Evolutionary conservation across 2,329 filamentous ascomycete species (phyloP).

Genomic region (Arthroderma uncinatum): DNA sequence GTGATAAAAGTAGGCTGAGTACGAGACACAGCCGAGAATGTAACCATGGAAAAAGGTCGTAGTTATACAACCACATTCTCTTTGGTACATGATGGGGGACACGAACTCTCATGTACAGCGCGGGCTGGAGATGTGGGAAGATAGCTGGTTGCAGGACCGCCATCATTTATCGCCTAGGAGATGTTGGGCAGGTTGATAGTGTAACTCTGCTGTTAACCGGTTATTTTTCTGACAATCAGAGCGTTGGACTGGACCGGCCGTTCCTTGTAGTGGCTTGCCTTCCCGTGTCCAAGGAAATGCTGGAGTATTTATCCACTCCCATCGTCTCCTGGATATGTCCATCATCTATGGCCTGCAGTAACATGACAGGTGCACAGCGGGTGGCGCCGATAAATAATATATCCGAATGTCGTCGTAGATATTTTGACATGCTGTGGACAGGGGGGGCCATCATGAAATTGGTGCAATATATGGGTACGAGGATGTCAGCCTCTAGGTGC

Average conservation of each 20-base stretch:
- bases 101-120: slow-evolving; percentile 2
- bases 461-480: not conserved
- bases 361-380: not conserved
- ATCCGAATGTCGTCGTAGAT: slow-evolving; percentile 1
- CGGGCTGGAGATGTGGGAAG: slow-evolving; percentile 4
- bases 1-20: not conserved
- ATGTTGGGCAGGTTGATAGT: too few species aligned
- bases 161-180: not conserved
- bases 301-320: not conserved
- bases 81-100: not conserved
- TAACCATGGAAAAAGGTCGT: not conserved
- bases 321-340: not conserved
- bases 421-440: not conserved
- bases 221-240: too few species aligned
- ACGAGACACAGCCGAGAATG: not conserved
- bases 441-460: not conserved
- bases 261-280: not conserved
- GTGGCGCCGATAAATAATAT: not conserved
- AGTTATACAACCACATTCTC: too few species aligned
- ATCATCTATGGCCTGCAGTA: not conserved
- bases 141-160: not conserved
- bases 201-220: too few species aligned
- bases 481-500: too few species aligned
- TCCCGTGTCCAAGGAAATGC: not conserved
- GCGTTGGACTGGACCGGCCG: not conserved